Evolutionary conservation across 176 grass and related monocot genomes (phyloP).

Genomic region (Triticum urartu): DNA sequence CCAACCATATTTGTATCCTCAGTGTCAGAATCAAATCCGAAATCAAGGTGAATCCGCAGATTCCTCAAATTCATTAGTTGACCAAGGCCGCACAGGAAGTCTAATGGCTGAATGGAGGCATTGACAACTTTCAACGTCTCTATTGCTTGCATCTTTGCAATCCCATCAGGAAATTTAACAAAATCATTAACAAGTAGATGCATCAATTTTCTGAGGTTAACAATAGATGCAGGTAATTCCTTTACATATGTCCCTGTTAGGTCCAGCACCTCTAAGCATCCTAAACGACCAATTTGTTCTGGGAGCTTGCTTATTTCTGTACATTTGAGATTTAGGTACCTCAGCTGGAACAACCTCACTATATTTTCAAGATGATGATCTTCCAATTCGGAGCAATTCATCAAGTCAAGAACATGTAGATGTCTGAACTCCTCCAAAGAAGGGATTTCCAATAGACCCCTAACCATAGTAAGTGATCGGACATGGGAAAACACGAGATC

Average conservation of each 20-base stretch:
- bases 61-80: background rate
- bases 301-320: background rate
- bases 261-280: background rate
- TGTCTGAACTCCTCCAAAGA: no score
- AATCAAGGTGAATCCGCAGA: background rate
- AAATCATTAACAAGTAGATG: background rate
- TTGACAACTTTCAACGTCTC: background rate
- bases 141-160: background rate
- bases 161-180: background rate
- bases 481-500: no score
- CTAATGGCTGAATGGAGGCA: background rate
- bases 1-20: background rate
- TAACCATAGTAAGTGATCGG: no score
- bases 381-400: no score
- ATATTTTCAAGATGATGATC: no score
- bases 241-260: accelerated
- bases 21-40: background rate
- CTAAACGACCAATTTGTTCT: background rate
- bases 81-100: background rate
- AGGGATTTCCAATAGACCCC: no score
- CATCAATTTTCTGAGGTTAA: background rate
- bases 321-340: no score
- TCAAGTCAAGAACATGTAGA: no score
- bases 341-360: no score
- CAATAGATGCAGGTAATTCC: background rate